phyloP scores from a whole-genome alignment of 2,329 filamentous ascomycete genomes.

The Talaromyces atroroseus region DNA sequence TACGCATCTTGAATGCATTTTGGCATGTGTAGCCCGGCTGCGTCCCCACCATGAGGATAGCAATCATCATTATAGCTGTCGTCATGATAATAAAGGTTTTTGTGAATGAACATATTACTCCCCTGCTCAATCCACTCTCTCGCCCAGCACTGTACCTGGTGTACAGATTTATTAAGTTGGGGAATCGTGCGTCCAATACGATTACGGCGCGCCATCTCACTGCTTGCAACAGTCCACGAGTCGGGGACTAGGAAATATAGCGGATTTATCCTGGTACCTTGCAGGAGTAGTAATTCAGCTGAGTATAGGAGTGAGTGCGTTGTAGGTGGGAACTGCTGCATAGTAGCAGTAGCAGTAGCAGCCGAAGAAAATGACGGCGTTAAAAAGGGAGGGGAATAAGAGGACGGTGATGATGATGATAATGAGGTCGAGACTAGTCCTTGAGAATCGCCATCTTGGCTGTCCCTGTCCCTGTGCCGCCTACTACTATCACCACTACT shows the following conservation, averaged over 20 bases:
- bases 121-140: slow-evolving; percentile 11
- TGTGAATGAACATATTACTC: slow-evolving; percentile 10
- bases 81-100: not conserved
- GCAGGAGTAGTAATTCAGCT: not conserved
- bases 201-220: not conserved
- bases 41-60: not conserved
- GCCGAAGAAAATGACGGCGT: not conserved
- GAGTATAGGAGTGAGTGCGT: not conserved
- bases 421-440: not conserved
- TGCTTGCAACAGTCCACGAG: slow-evolving; percentile 1
- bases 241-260: slow-evolving; percentile 7
- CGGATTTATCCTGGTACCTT: not conserved
- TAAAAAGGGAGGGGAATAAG: not conserved
- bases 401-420: not conserved
- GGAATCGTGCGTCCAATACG: not conserved
- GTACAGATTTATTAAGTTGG: slow-evolving; percentile 1
- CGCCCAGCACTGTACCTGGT: slow-evolving; percentile 4
- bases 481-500: not conserved
- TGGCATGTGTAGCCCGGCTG: not conserved
- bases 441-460: not conserved
- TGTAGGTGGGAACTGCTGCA: not conserved
- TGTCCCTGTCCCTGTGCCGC: too few relatives aligned
- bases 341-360: not conserved
- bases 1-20: slow-evolving; percentile 13
- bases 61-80: not conserved